phyloP scores from a whole-genome alignment of 208 protist species.

The Balamuthia mandrillaris region DNA sequence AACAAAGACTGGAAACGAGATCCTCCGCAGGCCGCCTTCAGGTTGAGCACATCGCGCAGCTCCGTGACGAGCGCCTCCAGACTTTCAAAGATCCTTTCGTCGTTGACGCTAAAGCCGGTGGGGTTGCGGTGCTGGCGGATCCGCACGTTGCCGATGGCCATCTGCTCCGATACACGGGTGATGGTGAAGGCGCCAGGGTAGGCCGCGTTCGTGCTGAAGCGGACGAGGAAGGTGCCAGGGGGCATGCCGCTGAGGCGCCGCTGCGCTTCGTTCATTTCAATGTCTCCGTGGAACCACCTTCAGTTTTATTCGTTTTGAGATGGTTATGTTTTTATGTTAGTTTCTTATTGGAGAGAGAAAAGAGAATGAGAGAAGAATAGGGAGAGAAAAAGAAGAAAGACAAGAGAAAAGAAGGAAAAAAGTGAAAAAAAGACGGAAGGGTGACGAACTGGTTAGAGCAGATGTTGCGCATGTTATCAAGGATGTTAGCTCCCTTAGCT shows the following conservation, averaged over 20 bases:
- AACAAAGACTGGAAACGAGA: no score
- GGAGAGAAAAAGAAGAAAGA: not conserved
- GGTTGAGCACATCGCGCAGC: not conserved
- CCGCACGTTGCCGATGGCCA: not conserved
- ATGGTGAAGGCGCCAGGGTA: slow-evolving; percentile 24
- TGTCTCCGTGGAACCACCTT: slow-evolving; percentile 33
- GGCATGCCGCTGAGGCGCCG: not conserved
- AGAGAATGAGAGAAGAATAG: not conserved
- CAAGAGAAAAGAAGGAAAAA: not conserved
- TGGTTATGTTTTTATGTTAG: not conserved
- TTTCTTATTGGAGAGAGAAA: not conserved
- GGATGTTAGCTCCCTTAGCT: not conserved
- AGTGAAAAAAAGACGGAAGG: not conserved
- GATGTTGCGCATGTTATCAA: slow-evolving; percentile 33
- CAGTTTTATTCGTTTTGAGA: not conserved
- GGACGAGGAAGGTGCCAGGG: slow-evolving; percentile 2
- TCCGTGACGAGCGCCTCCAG: not conserved
- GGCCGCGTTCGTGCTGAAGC: slow-evolving; percentile 7
- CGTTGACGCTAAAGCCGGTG: slow-evolving; percentile 15
- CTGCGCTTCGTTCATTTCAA: not conserved
- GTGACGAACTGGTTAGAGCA: not conserved
- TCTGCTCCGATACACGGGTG: not conserved
- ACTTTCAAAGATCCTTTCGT: slow-evolving; percentile 31
- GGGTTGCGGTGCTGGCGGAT: not conserved
- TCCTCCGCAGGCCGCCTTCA: slow-evolving; percentile 30